These are phyloP conservation scores for Amanita brunnescens DNA, from an alignment of 768 basidiomycete species.

Conservation along the genomic window DNA sequence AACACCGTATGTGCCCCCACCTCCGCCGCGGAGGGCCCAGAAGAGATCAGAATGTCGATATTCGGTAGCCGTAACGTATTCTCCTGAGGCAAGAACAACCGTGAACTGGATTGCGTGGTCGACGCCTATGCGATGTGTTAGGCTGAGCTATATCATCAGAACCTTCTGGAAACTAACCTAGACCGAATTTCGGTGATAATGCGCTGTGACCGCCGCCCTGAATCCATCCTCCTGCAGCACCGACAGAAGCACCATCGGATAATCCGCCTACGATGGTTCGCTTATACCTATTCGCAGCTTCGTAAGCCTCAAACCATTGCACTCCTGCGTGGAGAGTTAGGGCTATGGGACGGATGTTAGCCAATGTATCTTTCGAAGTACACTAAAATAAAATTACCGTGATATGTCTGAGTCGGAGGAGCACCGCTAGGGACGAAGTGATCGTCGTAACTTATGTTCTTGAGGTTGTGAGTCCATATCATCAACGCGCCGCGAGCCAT, in stretches of 20 bases:
- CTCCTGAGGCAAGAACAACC: constrained; percentile 33
- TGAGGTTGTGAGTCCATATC: constrained; percentile 31
- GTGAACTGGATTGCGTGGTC: constrained; percentile 40
- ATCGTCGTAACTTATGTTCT: constrained; percentile 23
- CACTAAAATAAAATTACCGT: neutral
- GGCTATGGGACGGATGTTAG: constrained; percentile 12
- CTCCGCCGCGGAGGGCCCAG: constrained; percentile 23
- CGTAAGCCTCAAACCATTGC: constrained; percentile 37
- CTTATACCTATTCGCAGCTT: constrained; percentile 26
- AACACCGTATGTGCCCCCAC: constrained; percentile 36
- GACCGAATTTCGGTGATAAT: neutral
- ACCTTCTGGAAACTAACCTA: neutral
- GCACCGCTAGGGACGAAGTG: constrained; percentile 26
- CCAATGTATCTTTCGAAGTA: neutral
- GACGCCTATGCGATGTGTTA: constrained; percentile 24
- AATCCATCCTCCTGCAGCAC: constrained; percentile 40
- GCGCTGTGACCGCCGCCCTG: constrained; percentile 29
- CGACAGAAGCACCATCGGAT: constrained; percentile 30
- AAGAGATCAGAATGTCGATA: constrained; percentile 38
- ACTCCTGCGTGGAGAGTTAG: constrained; percentile 34
- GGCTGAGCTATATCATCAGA: neutral
- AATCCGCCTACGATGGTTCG: constrained; percentile 37
- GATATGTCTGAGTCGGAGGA: constrained; percentile 5
- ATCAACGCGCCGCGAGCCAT: constrained; percentile 31
- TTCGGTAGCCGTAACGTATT: constrained; percentile 29